Base-by-base conservation (phyloP, 2,329 filamentous ascomycete species). In the Cladosporium colombiae region DNA sequence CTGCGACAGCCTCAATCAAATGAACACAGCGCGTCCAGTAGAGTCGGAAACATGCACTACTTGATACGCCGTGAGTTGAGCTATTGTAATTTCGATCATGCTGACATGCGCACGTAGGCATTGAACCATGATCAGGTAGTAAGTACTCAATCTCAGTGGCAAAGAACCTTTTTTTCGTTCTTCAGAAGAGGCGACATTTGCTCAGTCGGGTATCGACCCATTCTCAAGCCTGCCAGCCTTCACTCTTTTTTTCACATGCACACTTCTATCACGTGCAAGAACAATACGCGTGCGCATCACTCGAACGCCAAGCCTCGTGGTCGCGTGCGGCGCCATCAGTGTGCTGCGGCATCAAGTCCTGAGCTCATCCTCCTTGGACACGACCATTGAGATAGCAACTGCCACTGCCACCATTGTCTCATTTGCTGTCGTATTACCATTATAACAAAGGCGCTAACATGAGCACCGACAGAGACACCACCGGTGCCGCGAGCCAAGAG, bases 11-110 rank as follows among this genome's bases (percentile, higher is more conserved):
- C 52, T 31, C n/a, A 8, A 33, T 31, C 52, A 27, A 55, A 21
- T 31, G 29, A 29, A 29, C 27, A 55, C 16, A 29, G 52, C 27
- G 25, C n/a, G 25, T n/a, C n/a, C 27, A 55, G 23, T 23, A 33
- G 52, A 18, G 10, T 33, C 52, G n/a, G 33, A 7, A 55, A n/a
- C 23, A 46, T 29, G 35, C 56, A 46, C 25, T 35, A 13, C 33
- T 46, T 25, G 21, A 55, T 56, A 44, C 31, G 16, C 56, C 33
- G 63, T 65, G 57, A 65, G 56, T 65, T 46, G 23, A 59, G n/a
- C 8, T 53, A 37, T 60, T 44, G 14, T 55, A 21, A 35, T 60
- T 60, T 65, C 63, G 63, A 65, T 65, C 63, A 55, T 65, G 63
- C 63, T 65, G 53, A 65, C 63, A 46, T 40, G 55, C 55, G 18